These are phyloP conservation scores for Papilionanthe hybrid DNA, from an alignment of 116 monocot species.

Conservation along the genomic window DNA sequence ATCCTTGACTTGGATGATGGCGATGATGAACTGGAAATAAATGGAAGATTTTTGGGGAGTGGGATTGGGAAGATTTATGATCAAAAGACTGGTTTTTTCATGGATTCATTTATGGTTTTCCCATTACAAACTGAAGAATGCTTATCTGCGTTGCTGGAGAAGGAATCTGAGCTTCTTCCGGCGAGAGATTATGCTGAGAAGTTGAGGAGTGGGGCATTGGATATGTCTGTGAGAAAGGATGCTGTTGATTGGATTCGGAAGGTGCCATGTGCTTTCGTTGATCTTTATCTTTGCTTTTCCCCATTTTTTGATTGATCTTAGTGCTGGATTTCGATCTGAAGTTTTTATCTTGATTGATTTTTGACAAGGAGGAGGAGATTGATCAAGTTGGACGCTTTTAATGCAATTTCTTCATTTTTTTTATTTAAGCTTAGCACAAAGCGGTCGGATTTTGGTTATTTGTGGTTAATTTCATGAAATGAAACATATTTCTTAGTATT, in stretches of 20 bases:
- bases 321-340: background rate
- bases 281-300: background rate
- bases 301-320: background rate
- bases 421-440: background rate
- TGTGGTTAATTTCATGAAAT: background rate
- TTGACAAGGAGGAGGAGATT: background rate
- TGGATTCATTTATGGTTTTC: conserved; percentile 13
- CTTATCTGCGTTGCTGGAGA: conserved; percentile 12
- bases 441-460: background rate
- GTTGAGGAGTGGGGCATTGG: conserved; percentile 14
- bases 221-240: conserved; percentile 13
- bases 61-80: background rate
- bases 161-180: conserved; percentile 17
- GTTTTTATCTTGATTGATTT: background rate
- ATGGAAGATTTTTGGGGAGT: background rate
- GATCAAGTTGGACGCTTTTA: background rate
- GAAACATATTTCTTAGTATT: background rate
- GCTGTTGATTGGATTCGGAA: conserved; percentile 30
- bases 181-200: conserved; percentile 16
- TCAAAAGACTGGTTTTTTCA: conserved; percentile 12
- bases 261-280: background rate
- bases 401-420: background rate
- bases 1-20: conserved; percentile 29
- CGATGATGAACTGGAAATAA: conserved; percentile 9
- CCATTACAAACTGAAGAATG: conserved; percentile 27